Evolutionary conservation across 805 yeast species (phyloP), one percentile per base, ranked within the genome.

Genomic region (Ogataea methylovora): DNA sequence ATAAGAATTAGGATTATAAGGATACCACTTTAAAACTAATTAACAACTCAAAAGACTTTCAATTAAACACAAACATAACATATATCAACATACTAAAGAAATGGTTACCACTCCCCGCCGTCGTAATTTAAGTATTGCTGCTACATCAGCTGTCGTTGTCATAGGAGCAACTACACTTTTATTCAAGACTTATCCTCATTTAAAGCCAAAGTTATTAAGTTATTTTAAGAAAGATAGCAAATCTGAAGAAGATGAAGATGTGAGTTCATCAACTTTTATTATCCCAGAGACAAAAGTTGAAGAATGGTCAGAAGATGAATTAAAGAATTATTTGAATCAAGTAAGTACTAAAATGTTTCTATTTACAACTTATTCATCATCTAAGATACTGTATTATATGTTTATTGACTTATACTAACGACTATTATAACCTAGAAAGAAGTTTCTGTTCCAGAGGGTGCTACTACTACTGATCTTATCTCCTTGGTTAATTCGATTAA

Each of bases 181-280:
- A 8, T 51, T 71, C 37, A 60, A 60, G 34, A 71, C 75, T 4
- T 71, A 61, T 39, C 78, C 78, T n/a, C 76, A 71, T 41, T 51
- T 71, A 27, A 44, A 45, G 47, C 55, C 25, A 37, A 35, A 7
- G 17, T 24, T 5, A 14, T n/a, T 7, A 15, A 27, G 30, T 8
- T 8, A 8, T 9, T 9, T 19, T 25, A 33, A 32, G 28, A 3
- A 30, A 4, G n/a, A 6, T 6, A 16, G n/a, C 7, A 9, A 30
- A 20, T 16, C 31, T 13, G 30, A 27, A 10, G 37, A 35, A 12
- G 32, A 35, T 15, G 36, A 35, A 12, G 34, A 24, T 18, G 19
- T 39, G 8, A 36, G 43, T 35, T 54, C 40, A 36, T 54, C 45
- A 19, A 53, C 43, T 47, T 62, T 31, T 49, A 63, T 47, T 36